phyloP scores from a whole-genome alignment of 2,329 filamentous ascomycete species.

The Leptographium radiaticola region DNA sequence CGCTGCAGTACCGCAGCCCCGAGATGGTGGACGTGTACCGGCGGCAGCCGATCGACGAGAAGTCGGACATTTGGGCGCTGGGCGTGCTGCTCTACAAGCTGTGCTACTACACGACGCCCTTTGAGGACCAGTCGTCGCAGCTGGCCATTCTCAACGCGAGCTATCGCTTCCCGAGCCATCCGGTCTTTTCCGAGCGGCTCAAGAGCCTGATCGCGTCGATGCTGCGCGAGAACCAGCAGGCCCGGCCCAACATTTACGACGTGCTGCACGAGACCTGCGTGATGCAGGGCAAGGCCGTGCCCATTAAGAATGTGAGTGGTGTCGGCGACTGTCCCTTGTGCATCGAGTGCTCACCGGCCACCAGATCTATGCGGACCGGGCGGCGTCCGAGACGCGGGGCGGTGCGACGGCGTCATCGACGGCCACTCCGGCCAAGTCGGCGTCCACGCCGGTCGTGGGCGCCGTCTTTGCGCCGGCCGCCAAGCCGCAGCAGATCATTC shows the following conservation, averaged over 20 bases:
- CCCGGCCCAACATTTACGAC: conserved; percentile 85
- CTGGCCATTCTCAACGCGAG: conserved; percentile 94
- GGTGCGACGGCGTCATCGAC: conserved; percentile 40
- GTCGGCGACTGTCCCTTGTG: neutral
- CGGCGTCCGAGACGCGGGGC: conserved; percentile 48
- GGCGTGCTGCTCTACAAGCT: conserved; percentile 94
- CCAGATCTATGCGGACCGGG: conserved; percentile 57
- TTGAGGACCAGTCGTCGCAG: conserved; percentile 84
- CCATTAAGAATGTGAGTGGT: conserved; percentile 69
- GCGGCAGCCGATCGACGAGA: conserved; percentile 93
- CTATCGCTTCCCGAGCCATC: conserved; percentile 82
- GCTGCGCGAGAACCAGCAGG: conserved; percentile 69
- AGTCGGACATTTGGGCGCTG: conserved; percentile 96
- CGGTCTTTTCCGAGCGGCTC: conserved; percentile 75
- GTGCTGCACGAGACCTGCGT: conserved; percentile 74
- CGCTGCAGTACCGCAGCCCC: conserved; percentile 90
- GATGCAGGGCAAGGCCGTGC: conserved; percentile 78
- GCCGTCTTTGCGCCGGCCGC: conserved; percentile 68
- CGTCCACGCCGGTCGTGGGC: conserved; percentile 53
- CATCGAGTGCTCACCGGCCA: conserved; percentile 7
- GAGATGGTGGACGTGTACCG: conserved; percentile 99
- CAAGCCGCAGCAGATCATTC: conserved; percentile 59
- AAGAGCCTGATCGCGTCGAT: conserved; percentile 87
- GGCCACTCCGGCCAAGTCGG: conserved; percentile 27
- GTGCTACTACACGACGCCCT: conserved; percentile 97